Percentiles rank a stretch among this genome's conserved stretches.
phyloP scores from a whole-genome alignment of 202 grass and related monocot genomes.

The Carex arenaria region DNA sequence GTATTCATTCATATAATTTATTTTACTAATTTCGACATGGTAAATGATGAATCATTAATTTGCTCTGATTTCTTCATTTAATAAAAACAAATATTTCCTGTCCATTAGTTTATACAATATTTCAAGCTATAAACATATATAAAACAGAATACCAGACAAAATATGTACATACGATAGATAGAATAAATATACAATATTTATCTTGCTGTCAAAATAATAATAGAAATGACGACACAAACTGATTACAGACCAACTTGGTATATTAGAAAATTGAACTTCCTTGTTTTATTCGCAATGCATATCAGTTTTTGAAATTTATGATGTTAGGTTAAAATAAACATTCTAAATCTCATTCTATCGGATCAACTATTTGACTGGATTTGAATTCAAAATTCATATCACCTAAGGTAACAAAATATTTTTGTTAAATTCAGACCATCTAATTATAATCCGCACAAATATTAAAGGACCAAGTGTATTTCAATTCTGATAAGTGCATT shows the following conservation, averaged over 20 bases:
- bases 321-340: too few species aligned
- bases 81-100: not conserved
- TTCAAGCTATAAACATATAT: not conserved
- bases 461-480: too few species aligned
- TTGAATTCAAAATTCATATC: too few species aligned
- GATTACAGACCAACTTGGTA: not conserved
- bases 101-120: not conserved
- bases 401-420: too few species aligned
- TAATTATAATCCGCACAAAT: too few species aligned
- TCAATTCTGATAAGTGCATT: too few species aligned
- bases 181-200: not conserved
- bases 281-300: not conserved
- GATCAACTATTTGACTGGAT: too few species aligned
- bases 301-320: not conserved
- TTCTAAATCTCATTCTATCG: too few species aligned
- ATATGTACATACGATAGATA: not conserved
- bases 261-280: not conserved
- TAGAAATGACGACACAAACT: not conserved
- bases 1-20: not conserved
- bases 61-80: too few species aligned
- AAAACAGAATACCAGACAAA: not conserved
- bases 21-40: not conserved
- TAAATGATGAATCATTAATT: too few species aligned
- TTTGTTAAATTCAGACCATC: too few species aligned
- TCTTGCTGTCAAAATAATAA: not conserved